Evolutionary conservation across 225 moss, liverwort and hornwort species (phyloP).

Genomic region (Sphagnum contortum): DNA sequence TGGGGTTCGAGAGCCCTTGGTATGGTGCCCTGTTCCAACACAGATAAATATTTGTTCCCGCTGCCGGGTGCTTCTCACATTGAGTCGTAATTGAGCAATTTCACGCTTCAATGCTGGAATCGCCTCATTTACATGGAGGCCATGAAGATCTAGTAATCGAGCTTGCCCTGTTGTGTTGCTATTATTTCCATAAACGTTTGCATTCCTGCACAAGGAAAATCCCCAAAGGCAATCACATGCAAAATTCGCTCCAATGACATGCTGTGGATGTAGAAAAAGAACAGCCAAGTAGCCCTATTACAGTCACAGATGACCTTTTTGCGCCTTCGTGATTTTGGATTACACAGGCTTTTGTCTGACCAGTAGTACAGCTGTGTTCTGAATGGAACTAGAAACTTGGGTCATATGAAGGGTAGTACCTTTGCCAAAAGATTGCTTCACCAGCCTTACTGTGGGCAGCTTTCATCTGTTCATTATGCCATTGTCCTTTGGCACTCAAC

Average conservation of each 20-base stretch:
- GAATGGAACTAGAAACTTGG: not conserved
- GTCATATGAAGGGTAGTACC: slow-evolving; percentile 11
- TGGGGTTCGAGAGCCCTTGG: slow-evolving; percentile 50
- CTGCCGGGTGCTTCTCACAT: slow-evolving; percentile 23
- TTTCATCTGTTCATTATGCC: slow-evolving; percentile 65
- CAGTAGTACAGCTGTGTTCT: too few species aligned
- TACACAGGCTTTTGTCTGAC: not conserved
- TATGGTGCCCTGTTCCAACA: slow-evolving; percentile 59
- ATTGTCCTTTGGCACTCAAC: slow-evolving; percentile 52
- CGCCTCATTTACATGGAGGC: slow-evolving; percentile 55
- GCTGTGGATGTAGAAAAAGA: too few species aligned
- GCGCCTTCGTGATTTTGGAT: not conserved
- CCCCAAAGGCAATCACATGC: too few species aligned
- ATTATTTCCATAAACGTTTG: slow-evolving; percentile 27
- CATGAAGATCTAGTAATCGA: slow-evolving; percentile 45
- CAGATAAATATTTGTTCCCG: slow-evolving; percentile 42
- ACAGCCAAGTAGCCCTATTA: too few species aligned
- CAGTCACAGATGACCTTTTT: too few species aligned
- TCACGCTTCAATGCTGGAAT: slow-evolving; percentile 53
- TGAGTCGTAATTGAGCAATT: slow-evolving; percentile 34
- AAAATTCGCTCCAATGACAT: too few species aligned
- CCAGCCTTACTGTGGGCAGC: slow-evolving; percentile 56
- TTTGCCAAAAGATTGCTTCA: slow-evolving; percentile 59
- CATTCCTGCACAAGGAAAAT: slow-evolving; percentile 28
- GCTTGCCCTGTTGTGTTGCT: slow-evolving; percentile 26